Conservation (phyloP, 176 grass and related monocot genomes). For the Oryza nivara region DNA sequence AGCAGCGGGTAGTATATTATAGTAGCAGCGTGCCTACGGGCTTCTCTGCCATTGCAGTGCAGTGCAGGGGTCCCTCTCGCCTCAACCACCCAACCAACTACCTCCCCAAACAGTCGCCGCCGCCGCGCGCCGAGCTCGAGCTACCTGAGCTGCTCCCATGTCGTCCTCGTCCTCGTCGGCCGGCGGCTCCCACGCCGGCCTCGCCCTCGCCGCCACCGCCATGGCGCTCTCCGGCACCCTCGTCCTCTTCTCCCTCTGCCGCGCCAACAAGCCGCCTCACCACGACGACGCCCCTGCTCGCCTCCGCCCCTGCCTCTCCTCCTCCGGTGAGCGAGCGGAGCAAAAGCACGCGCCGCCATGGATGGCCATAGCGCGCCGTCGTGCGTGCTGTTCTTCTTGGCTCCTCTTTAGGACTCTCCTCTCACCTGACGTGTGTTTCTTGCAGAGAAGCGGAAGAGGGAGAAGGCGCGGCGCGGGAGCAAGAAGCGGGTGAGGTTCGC, state of each 20-base stretch:
- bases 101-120: background rate
- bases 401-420: background rate
- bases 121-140: background rate
- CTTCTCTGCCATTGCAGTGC: background rate
- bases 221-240: slow-evolving; percentile 92
- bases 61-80: background rate
- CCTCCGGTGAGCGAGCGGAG: slow-evolving; percentile 37
- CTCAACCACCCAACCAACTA: slow-evolving; percentile 41
- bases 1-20: background rate
- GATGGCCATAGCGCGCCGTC: too few relatives aligned
- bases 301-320: slow-evolving; percentile 55
- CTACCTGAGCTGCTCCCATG: background rate
- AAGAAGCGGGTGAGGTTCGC: slow-evolving; percentile 90
- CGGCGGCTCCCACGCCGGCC: slow-evolving; percentile 53
- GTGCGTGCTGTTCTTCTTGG: background rate
- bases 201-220: slow-evolving; percentile 74
- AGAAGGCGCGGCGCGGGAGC: slow-evolving; percentile 51
- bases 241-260: slow-evolving; percentile 80
- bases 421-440: background rate
- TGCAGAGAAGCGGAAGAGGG: slow-evolving; percentile 66
- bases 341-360: background rate
- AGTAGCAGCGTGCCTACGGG: slow-evolving; percentile 5
- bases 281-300: background rate
- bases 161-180: background rate
- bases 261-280: slow-evolving; percentile 42